Percentiles rank a stretch among this genome's conserved stretches.
phyloP scores from a whole-genome alignment of 2,329 filamentous ascomycete species.

The Fusarium longipes region DNA sequence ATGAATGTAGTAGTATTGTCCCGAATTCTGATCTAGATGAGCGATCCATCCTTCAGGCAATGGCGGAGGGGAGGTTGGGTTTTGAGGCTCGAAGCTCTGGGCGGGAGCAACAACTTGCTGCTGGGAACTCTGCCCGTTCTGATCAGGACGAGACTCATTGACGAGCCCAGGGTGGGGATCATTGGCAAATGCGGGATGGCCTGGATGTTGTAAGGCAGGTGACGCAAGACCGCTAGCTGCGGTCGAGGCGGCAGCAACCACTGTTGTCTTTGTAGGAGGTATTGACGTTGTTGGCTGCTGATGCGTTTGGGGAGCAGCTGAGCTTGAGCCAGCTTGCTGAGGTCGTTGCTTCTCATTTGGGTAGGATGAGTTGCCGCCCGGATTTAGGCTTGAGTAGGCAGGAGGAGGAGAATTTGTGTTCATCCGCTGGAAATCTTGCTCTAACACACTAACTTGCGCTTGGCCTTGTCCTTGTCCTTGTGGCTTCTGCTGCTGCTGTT shows the following conservation, averaged over 20 bases:
- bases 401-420: constrained; percentile 87
- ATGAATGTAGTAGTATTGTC: constrained; percentile 99
- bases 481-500: constrained; percentile 20
- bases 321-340: constrained; percentile 48
- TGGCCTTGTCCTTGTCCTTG: constrained; percentile 51
- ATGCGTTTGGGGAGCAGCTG: constrained; percentile 46
- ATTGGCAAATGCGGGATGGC: constrained; percentile 92
- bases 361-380: constrained; percentile 68
- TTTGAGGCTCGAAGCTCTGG: constrained; percentile 56
- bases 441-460: constrained; percentile 75
- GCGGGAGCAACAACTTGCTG: constrained; percentile 59
- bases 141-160: constrained; percentile 75
- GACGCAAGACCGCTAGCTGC: constrained; percentile 54
- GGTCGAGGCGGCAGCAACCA: constrained; percentile 38
- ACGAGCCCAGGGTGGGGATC: constrained; percentile 88
- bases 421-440: constrained; percentile 87
- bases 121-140: constrained; percentile 59
- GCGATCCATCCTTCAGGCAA: constrained; percentile 98
- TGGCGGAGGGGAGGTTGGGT: constrained; percentile 87
- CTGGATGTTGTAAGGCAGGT: constrained; percentile 66
- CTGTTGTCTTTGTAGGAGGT: constrained; percentile 48
- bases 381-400: constrained; percentile 87
- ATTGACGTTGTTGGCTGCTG: constrained; percentile 40
- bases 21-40: constrained; percentile 93
- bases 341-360: constrained; percentile 81